Base-by-base conservation (phyloP, 2,329 filamentous ascomycete genomes). In the Calonectria hongkongensis region DNA sequence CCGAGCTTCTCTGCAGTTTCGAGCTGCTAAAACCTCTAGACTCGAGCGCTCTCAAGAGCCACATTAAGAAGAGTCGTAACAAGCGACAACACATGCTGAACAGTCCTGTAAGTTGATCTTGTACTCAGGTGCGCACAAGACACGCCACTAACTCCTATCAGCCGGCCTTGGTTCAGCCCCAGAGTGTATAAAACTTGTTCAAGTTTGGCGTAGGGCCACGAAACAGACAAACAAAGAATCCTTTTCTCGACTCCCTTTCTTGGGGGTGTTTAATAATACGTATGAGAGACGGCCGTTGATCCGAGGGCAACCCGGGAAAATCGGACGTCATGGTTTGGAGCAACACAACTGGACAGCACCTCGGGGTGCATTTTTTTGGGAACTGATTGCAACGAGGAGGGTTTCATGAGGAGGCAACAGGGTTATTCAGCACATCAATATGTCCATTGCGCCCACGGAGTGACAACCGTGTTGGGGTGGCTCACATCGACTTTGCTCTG, bases 11-110 rank as follows among this genome's bases (percentile, higher is more conserved):
- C 1, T 99, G 97, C 86, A 98, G 96, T 83, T 99, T 99, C 82
- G 97, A 99, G 85, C 89, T 99, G 18, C 89, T 99, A 73, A 99
- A 99, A 85, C 97, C 97, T 9, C 89, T 99, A 58, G 97, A 99
- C 85, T 98, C 96, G 15, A 97, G 94, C 79, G 96, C 96, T 41
- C 88, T 99, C 74, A 99, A 99, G 90, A 98, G 94, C 79, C 97
- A 99, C 82, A 99, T 99, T 85, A 99, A 99, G 88, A 98, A 98
- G 88, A 96, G 96, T 74, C 91, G 96, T 73, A 98, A 96, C 86
- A 97, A 97, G 88, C 91, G 96, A 74, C 95, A 98, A 85, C 96
- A 93, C 85, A 97, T 98, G 91, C 89, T 98, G 73, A 98, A 98
- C 89, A 98, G 95, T 88, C 96, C 96, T 82, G 95, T 97, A 92